Base-by-base conservation (phyloP, 768 basidiomycete species). In the Panaeolus papilionaceus region DNA sequence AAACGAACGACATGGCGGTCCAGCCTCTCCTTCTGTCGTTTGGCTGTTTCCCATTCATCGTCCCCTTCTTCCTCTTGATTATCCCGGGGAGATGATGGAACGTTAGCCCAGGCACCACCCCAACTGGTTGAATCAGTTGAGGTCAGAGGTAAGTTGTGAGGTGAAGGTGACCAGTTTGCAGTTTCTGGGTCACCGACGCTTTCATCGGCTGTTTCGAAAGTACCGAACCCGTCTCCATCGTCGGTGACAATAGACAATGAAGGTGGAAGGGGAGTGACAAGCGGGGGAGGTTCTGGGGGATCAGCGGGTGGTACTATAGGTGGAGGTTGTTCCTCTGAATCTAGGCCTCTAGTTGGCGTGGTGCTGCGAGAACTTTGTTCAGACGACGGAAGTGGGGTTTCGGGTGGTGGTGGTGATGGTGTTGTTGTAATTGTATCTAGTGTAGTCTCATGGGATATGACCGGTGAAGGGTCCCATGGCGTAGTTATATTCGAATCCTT, bases 1-100 rank as follows among this genome's bases (percentile, higher is more conserved):
- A 69, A 44, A 82, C 92, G 78, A 78, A 93, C 92, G 74, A 92
- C 88, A 74, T 85, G 82, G 51, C 82, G 82, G 74, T 92, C 87
- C 72, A 86, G 82, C 67, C 82, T 83, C 69, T 85, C 85, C 71
- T 91, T 90, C 68, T 85, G 79, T 71, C 79, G 81, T 68, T 80
- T 85, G 12, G 91, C 90, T 10, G 76, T 71, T 70, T 91, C 90
- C 92, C 92, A 92, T 76, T 90, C 89, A 72, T 93, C 90, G 5
- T 79, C 74, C 6, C 75, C 72, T 51, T 80, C 77, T 7, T 75
- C 73, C 71, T 44, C 66, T 63, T 75, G 70, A 38, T 64, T 14
- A 66, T 69, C 51, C 58, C 63, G 28, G 68, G 66, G 45, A 42
- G 70, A 73, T 16, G 75, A 72, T 54, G 71, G 28, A 65, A 74